Percentiles rank a stretch among this genome's conserved stretches.
phyloP scores from a whole-genome alignment of 139 green algal genomes.

The Picochlorum costavermella region DNA sequence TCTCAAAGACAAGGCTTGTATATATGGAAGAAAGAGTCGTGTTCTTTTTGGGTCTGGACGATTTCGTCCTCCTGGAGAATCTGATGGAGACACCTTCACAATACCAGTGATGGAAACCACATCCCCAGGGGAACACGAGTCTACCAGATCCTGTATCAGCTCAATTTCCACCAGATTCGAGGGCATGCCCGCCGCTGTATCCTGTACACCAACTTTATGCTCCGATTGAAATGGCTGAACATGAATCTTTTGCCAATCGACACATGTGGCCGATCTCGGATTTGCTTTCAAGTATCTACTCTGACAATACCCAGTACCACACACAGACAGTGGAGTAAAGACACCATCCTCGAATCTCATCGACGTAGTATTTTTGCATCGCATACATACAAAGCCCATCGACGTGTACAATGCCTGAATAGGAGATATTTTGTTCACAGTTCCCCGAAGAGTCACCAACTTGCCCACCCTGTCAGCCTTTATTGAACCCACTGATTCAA shows the following conservation, averaged over 20 bases:
- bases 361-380: conserved; percentile 41
- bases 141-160: conserved; percentile 73
- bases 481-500: conserved; percentile 34
- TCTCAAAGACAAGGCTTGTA: conserved; percentile 76
- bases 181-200: conserved; percentile 31
- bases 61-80: conserved; percentile 10
- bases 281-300: conserved; percentile 53
- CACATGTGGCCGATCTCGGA: conserved; percentile 32
- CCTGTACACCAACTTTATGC: background rate
- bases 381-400: conserved; percentile 72
- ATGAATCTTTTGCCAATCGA: conserved; percentile 78
- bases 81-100: conserved; percentile 50
- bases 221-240: conserved; percentile 54
- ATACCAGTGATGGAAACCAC: conserved; percentile 69
- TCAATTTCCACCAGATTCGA: conserved; percentile 71
- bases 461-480: conserved; percentile 33
- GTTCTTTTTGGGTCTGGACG: conserved; percentile 33
- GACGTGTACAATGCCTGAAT: conserved; percentile 50
- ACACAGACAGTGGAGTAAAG: conserved; percentile 48
- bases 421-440: conserved; percentile 57
- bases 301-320: conserved; percentile 53
- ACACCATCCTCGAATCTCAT: conserved; percentile 50
- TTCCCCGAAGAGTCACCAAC: conserved; percentile 69
- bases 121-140: conserved; percentile 60
- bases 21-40: conserved; percentile 80